Conservation (phyloP, 1,139 yeast species). For the Blastobotrys capitulatus region DNA sequence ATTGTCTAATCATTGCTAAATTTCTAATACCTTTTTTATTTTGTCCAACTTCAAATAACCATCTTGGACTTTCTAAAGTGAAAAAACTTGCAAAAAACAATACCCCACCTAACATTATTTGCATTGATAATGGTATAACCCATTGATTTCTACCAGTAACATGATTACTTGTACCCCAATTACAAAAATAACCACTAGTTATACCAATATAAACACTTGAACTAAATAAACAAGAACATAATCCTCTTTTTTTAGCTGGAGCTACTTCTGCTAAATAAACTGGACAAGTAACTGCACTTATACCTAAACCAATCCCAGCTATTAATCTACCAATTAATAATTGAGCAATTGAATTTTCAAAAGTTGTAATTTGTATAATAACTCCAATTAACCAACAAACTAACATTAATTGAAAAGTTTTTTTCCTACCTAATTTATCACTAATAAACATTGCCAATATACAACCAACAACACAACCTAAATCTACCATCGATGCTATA, state of each 20-base stretch:
- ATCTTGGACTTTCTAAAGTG: constrained; percentile 47
- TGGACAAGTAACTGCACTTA: constrained; percentile 54
- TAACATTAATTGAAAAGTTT: constrained; percentile 44
- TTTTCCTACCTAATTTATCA: constrained; percentile 51
- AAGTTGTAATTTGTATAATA: constrained; percentile 43
- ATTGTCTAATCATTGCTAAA: constrained; percentile 41
- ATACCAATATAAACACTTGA: constrained; percentile 54
- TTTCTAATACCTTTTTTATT: constrained; percentile 37
- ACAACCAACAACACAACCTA: constrained; percentile 57
- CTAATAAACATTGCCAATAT: constrained; percentile 45
- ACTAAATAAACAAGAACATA: constrained; percentile 46
- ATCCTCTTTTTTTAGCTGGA: constrained; percentile 49
- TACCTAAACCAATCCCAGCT: constrained; percentile 42
- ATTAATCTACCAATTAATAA: constrained; percentile 10
- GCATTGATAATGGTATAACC: constrained; percentile 36
- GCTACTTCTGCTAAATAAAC: constrained; percentile 49
- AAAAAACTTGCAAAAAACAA: constrained; percentile 39
- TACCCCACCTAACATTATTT: constrained; percentile 41
- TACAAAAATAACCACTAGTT: constrained; percentile 47
- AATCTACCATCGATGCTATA: constrained; percentile 57
- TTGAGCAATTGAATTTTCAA: constrained; percentile 18
- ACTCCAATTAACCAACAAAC: constrained; percentile 43
- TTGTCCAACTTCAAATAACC: constrained; percentile 37
- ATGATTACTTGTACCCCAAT: constrained; percentile 39
- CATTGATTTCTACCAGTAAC: constrained; percentile 32